Percentiles rank a stretch among this genome's conserved stretches.
These are phyloP conservation scores for Hyphodiscus sp. DNA, from an alignment of 2,329 filamentous ascomycete species.

Conservation along the genomic window DNA sequence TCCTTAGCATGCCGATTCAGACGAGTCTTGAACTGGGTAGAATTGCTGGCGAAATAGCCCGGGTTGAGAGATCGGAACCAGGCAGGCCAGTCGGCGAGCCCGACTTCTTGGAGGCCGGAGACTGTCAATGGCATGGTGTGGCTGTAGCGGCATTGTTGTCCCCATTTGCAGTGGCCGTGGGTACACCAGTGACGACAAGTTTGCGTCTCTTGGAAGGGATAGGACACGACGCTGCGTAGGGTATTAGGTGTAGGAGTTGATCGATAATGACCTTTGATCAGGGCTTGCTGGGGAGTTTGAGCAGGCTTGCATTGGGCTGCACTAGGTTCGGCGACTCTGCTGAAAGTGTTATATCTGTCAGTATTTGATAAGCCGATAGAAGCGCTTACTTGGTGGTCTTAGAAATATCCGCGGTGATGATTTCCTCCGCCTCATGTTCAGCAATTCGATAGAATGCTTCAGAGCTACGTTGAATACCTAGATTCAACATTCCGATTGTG, in stretches of 20 bases:
- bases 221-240: neutral
- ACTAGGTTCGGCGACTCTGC: neutral
- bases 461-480: conserved; percentile 19
- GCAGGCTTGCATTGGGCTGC: neutral
- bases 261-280: neutral
- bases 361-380: too few species aligned
- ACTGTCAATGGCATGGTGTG: conserved; percentile 42
- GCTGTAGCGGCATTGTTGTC: conserved; percentile 35
- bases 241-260: neutral
- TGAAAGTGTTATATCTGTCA: neutral
- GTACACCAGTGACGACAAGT: conserved; percentile 44
- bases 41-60: conserved; percentile 8
- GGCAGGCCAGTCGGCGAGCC: conserved; percentile 35
- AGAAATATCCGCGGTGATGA: too few species aligned
- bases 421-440: neutral
- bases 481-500: conserved; percentile 26
- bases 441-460: conserved; percentile 15
- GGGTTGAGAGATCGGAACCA: conserved; percentile 33
- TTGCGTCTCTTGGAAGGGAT: conserved; percentile 1
- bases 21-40: neutral
- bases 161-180: conserved; percentile 42
- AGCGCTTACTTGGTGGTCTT: too few species aligned
- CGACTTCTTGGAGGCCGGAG: conserved; percentile 36
- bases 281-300: neutral
- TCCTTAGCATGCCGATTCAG: too few species aligned